These are phyloP conservation scores for Solanum verrucosum DNA, from an alignment of 257 asterid genomes.

Conservation along the genomic window DNA sequence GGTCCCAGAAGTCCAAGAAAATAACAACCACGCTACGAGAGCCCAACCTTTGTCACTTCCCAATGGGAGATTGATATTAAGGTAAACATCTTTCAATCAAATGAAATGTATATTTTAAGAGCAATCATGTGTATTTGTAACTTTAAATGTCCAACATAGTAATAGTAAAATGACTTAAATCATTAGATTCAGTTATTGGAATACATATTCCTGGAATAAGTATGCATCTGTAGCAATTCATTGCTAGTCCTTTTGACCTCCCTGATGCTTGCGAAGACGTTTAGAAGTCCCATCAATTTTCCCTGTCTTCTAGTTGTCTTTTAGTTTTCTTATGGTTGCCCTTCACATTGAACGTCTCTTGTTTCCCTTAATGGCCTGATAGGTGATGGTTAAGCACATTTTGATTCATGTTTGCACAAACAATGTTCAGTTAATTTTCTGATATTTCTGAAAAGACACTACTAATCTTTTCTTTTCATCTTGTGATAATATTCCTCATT, in stretches of 20 bases:
- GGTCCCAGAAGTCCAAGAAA: conserved; percentile 52
- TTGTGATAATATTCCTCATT: background rate
- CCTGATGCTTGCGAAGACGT: background rate
- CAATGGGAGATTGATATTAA: conserved; percentile 13
- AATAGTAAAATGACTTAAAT: background rate
- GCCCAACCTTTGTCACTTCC: conserved; percentile 9
- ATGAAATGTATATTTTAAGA: background rate
- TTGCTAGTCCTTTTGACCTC: background rate
- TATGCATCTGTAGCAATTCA: background rate
- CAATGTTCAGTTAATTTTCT: background rate
- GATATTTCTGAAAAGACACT: background rate
- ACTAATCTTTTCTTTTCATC: background rate
- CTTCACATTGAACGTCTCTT: background rate
- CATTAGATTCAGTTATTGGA: background rate
- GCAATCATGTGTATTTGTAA: background rate
- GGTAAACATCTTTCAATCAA: conserved; percentile 26
- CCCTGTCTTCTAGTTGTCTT: background rate
- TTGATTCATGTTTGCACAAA: background rate
- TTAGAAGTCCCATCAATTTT: background rate
- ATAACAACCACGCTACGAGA: conserved; percentile 14
- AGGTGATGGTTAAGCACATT: background rate
- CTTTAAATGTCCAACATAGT: background rate
- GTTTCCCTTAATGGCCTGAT: background rate
- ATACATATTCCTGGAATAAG: background rate
- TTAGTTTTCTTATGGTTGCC: background rate